These are phyloP conservation scores for Aspergillus fructus DNA, from an alignment of 2,329 filamentous ascomycete species.

Conservation along the genomic window DNA sequence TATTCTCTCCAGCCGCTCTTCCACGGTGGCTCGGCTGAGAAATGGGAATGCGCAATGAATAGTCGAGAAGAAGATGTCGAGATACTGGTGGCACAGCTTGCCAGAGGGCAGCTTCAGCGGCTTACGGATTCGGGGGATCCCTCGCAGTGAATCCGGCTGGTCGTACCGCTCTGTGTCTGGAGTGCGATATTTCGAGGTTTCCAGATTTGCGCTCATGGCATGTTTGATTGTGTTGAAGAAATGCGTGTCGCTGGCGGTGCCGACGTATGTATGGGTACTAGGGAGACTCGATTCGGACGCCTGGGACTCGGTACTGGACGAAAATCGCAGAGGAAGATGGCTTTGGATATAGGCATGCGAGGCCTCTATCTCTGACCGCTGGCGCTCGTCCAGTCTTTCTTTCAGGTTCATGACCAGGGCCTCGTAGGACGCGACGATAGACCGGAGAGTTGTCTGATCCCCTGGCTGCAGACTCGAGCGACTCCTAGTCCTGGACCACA, in stretches of 20 bases:
- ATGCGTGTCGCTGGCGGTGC: slow-evolving; percentile 40
- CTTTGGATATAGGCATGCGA: too few relatives aligned
- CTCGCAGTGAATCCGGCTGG: background rate
- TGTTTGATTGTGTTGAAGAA: slow-evolving; percentile 30
- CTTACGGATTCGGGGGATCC: background rate
- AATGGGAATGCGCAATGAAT: background rate
- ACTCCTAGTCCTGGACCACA: slow-evolving; percentile 19
- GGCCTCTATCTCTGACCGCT: too few relatives aligned
- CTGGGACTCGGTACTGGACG: background rate
- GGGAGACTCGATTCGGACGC: background rate
- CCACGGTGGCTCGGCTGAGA: background rate
- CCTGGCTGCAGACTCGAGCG: background rate
- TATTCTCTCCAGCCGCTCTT: background rate
- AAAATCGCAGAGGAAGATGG: background rate
- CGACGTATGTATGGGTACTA: slow-evolving; percentile 30
- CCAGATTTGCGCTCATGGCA: slow-evolving; percentile 23
- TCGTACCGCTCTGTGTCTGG: too few relatives aligned
- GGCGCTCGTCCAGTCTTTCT: too few relatives aligned
- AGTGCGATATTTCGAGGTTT: background rate
- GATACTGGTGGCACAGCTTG: background rate
- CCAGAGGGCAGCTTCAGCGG: background rate
- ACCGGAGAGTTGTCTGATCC: background rate
- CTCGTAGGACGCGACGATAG: too few relatives aligned
- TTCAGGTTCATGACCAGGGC: too few relatives aligned
- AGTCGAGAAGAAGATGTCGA: background rate